These are phyloP conservation scores for Vitis rupestris DNA, from an alignment of 164 flowering plant species.

Conservation along the genomic window DNA sequence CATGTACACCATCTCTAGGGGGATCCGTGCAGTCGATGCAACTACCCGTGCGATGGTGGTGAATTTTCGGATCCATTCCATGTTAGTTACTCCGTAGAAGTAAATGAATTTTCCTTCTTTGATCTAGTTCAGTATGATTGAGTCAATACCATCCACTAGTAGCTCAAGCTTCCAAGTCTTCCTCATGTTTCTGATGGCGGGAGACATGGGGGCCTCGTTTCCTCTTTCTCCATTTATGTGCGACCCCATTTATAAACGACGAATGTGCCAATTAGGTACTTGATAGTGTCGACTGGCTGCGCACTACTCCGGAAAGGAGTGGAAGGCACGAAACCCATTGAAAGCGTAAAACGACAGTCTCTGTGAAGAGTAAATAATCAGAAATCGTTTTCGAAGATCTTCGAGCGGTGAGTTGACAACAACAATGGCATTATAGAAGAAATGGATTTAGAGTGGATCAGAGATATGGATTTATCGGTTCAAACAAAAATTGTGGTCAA, in stretches of 20 bases:
- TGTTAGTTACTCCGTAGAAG: no score
- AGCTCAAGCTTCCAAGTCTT: no score
- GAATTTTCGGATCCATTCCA: not conserved
- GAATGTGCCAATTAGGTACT: slow-evolving; percentile 66
- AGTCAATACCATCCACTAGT: no score
- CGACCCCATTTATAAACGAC: slow-evolving; percentile 25
- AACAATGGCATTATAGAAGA: slow-evolving; percentile 14
- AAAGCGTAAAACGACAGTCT: not conserved
- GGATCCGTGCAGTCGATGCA: slow-evolving; percentile 13
- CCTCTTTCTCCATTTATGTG: no score
- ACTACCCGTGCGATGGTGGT: slow-evolving; percentile 15
- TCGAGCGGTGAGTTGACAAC: not conserved
- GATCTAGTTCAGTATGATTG: no score
- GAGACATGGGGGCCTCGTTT: no score
- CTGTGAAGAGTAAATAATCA: slow-evolving; percentile 7
- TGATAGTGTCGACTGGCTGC: slow-evolving; percentile 67
- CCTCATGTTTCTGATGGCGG: no score
- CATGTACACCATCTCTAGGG: slow-evolving; percentile 40
- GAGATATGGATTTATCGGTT: slow-evolving; percentile 20
- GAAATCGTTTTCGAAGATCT: slow-evolving; percentile 8
- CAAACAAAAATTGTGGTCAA: not conserved
- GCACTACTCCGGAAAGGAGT: slow-evolving; percentile 51
- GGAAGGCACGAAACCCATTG: slow-evolving; percentile 89
- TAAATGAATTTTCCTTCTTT: no score
- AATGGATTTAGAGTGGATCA: not conserved